Conservation (phyloP, 345 rosid genomes). For the Cardamine occulta region DNA sequence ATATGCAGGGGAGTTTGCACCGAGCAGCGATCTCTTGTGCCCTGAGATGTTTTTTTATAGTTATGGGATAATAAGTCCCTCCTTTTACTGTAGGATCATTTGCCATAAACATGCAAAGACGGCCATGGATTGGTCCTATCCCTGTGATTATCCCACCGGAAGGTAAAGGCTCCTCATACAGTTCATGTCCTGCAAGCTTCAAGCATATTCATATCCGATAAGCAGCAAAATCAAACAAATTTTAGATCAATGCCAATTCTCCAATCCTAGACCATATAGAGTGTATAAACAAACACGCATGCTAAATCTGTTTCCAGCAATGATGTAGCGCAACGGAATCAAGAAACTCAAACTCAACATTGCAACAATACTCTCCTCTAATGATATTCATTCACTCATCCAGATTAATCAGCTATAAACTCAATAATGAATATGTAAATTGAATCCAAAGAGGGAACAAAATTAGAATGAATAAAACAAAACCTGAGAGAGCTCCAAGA, state of each 20-base stretch:
- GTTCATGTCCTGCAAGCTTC: slow-evolving; percentile 97
- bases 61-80: slow-evolving; percentile 94
- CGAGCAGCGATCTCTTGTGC: slow-evolving; percentile 95
- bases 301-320: background rate
- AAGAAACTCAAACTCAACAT: slow-evolving; percentile 11
- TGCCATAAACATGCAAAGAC: slow-evolving; percentile 92
- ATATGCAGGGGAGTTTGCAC: slow-evolving; percentile 85
- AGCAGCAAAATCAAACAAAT: slow-evolving; percentile 37
- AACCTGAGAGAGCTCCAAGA: slow-evolving; percentile 96
- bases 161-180: slow-evolving; percentile 80
- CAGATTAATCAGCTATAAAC: background rate
- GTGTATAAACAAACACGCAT: slow-evolving; percentile 7
- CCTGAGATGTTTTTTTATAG: slow-evolving; percentile 94
- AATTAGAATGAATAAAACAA: slow-evolving; percentile 6
- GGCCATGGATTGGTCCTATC: slow-evolving; percentile 90
- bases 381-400: background rate
- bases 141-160: slow-evolving; percentile 92
- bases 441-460: slow-evolving; percentile 8
- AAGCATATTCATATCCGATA: slow-evolving; percentile 46
- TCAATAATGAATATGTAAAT: background rate
- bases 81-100: slow-evolving; percentile 98
- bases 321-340: background rate
- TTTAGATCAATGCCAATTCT: background rate
- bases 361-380: background rate
- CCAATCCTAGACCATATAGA: background rate